Base-by-base conservation (phyloP, 2,329 filamentous ascomycete species). In the Incumbomyces lentus region DNA sequence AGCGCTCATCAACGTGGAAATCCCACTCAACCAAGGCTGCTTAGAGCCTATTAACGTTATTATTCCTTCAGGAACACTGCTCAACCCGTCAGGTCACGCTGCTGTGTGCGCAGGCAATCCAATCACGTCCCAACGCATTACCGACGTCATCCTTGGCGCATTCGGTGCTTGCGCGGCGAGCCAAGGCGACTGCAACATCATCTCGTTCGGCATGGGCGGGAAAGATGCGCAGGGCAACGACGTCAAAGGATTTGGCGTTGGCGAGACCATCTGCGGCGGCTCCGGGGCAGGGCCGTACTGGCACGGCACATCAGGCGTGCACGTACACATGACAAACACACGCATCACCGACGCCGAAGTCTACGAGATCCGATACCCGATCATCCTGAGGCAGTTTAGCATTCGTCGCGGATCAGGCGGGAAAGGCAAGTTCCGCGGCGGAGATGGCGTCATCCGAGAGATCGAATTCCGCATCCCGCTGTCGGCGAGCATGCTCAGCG, bases 291-390 rank as follows among this genome's bases (percentile, higher is more conserved):
- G 86, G 0, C 76, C 81, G 0, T 74, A 74, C 17, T 92, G 86
- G 86, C 73, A 82, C 49, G 86, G 86, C 19, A 82, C 84, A 18
- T 79, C 73, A 47, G 85, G 84, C 18, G 83, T 90, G 29, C 84
- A 92, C 60, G 83, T 79, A 3, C 85, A 90, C 66, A 90, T 90
- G 84, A 92, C 86, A 7, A 93, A 92, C 63, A 92, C 85, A 1
- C 76, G 86, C 5, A 92, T 90, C 60, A 90, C 86, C 0, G 86
- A 93, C 61, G 75, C 82, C 0, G 86, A 93, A 61, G 79, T 90
- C 10, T 85, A 92, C 51, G 86, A 92, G 67, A 75, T 84, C 34
- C 71, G 86, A 2, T 90, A 90, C 57, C 85, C 85, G 0, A 83
- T 88, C 1, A 67, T 92, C 7, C 66, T 92, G 32, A 72, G 82